phyloP scores from a whole-genome alignment of 148 eudicot genomes.

The Amaranthus hypochondriacus region DNA sequence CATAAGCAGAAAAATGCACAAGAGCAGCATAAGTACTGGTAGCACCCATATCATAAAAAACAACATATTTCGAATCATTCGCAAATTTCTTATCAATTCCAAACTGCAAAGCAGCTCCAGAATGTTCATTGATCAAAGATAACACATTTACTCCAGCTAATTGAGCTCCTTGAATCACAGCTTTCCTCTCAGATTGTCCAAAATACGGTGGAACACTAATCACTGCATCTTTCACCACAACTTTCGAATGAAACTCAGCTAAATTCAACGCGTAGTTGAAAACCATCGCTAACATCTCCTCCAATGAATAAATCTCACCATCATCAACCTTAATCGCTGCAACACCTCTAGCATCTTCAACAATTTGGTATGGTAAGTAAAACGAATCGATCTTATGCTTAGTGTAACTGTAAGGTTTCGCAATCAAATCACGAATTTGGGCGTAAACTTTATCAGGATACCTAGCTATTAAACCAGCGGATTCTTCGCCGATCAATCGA shows the following conservation, averaged over 20 bases:
- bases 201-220: conserved; percentile 82
- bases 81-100: conserved; percentile 96
- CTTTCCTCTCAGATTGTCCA: conserved; percentile 88
- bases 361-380: conserved; percentile 56
- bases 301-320: conserved; percentile 61
- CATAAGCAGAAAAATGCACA: conserved; percentile 82
- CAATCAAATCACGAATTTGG: conserved; percentile 60
- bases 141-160: conserved; percentile 84
- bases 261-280: conserved; percentile 52
- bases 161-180: conserved; percentile 65
- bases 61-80: conserved; percentile 74
- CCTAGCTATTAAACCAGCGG: conserved; percentile 66
- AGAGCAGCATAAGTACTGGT: conserved; percentile 87
- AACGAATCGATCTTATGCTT: conserved; percentile 29
- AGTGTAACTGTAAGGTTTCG: conserved; percentile 42
- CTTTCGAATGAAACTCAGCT: conserved; percentile 76
- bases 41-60: conserved; percentile 94
- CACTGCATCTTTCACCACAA: conserved; percentile 70
- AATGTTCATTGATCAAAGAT: conserved; percentile 78
- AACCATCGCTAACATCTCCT: conserved; percentile 81
- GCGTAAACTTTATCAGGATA: conserved; percentile 84
- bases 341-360: conserved; percentile 43
- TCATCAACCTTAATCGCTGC: conserved; percentile 64
- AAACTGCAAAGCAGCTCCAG: conserved; percentile 92
- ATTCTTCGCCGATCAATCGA: conserved; percentile 86